A percentile compares a stretch with the other conserved stretches of the same genome.
phyloP scores from a whole-genome alignment of 805 yeast genomes.

The Candida nanaspora region DNA sequence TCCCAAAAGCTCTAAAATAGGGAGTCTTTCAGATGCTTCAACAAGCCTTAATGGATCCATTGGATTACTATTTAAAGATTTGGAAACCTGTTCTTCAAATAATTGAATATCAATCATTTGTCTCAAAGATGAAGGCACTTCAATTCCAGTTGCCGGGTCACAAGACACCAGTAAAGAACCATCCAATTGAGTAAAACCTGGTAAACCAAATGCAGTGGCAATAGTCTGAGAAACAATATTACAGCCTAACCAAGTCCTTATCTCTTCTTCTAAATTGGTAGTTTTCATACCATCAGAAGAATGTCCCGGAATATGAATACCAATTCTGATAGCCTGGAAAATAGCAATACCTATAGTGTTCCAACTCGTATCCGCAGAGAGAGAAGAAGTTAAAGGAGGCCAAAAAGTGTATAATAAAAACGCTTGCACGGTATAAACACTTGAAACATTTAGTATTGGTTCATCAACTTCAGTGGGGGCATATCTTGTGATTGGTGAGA shows the following conservation, averaged over 20 bases:
- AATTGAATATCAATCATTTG: constrained; percentile 80
- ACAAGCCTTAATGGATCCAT: constrained; percentile 60
- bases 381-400: constrained; percentile 94
- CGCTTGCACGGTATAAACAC: constrained; percentile 93
- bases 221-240: constrained; percentile 85
- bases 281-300: constrained; percentile 41
- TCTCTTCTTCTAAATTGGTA: constrained; percentile 61
- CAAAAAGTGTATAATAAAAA: constrained; percentile 81
- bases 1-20: constrained; percentile 63
- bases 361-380: constrained; percentile 95
- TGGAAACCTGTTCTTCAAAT: constrained; percentile 80
- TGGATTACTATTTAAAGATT: constrained; percentile 65
- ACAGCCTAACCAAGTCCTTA: constrained; percentile 89
- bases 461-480: constrained; percentile 73
- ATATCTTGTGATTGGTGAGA: constrained; percentile 82
- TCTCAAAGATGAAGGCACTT: constrained; percentile 52
- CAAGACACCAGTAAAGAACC: constrained; percentile 52
- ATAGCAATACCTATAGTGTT: constrained; percentile 89
- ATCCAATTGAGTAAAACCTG: constrained; percentile 85
- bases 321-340: constrained; percentile 88
- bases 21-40: constrained; percentile 63
- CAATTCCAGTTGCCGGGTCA: constrained; percentile 35
- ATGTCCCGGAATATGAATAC: constrained; percentile 76
- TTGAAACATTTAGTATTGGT: constrained; percentile 79
- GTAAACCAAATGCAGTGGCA: constrained; percentile 91